These are phyloP conservation scores for Exophiala sp. DNA, from an alignment of 2,329 filamentous ascomycete genomes.

Conservation along the genomic window DNA sequence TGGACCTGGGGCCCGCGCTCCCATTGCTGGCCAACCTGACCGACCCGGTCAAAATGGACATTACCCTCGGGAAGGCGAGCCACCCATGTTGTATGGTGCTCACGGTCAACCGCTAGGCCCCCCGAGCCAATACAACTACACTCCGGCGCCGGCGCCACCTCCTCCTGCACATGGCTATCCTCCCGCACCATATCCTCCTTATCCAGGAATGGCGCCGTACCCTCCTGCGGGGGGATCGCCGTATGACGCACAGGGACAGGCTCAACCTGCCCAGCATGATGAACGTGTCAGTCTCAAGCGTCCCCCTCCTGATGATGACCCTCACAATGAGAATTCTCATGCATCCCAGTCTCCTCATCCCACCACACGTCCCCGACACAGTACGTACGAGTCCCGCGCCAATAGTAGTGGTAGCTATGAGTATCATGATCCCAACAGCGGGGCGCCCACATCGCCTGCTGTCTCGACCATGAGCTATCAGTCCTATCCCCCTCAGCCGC, in stretches of 20 bases:
- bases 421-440: constrained; percentile 44
- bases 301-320: constrained; percentile 30
- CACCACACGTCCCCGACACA: constrained; percentile 36
- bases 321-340: constrained; percentile 31
- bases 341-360: constrained; percentile 33
- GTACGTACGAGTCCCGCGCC: constrained; percentile 38
- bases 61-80: constrained; percentile 23
- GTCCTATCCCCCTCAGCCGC: constrained; percentile 37
- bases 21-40: constrained; percentile 27
- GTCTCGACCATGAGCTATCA: constrained; percentile 41
- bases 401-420: constrained; percentile 36
- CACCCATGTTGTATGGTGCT: constrained; percentile 43
- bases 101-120: constrained; percentile 46
- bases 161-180: constrained; percentile 32
- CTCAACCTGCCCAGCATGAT: constrained; percentile 35
- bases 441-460: constrained; percentile 44
- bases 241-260: constrained; percentile 35
- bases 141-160: constrained; percentile 38
- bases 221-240: constrained; percentile 16
- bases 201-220: constrained; percentile 15
- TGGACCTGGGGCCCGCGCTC: constrained; percentile 39
- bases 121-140: constrained; percentile 35
- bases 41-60: constrained; percentile 34
- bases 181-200: constrained; percentile 25
- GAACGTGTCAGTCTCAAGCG: constrained; percentile 43